These are phyloP conservation scores for Anthracocystis walkeri DNA, from an alignment of 1,284 basidiomycete genomes.

Conservation along the genomic window DNA sequence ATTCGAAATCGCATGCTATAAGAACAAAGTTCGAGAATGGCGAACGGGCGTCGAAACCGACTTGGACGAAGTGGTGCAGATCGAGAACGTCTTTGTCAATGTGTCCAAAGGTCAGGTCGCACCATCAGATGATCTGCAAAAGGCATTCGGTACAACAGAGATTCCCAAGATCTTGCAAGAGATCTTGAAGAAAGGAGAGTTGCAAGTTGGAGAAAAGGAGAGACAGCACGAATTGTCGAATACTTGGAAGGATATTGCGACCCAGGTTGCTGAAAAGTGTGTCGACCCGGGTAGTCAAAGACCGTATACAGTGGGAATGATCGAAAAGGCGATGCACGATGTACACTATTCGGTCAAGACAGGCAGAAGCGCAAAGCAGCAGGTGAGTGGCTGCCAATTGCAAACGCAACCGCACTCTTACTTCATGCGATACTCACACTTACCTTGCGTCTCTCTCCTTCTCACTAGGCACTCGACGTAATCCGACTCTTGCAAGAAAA, in stretches of 20 bases:
- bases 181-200: constrained; percentile 94
- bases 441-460: neutral
- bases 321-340: constrained; percentile 97
- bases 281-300: constrained; percentile 90
- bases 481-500: constrained; percentile 81
- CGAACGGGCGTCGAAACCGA: constrained; percentile 91
- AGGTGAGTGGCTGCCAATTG: neutral
- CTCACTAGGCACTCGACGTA: constrained; percentile 83
- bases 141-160: constrained; percentile 86
- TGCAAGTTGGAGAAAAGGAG: constrained; percentile 98
- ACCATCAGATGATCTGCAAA: constrained; percentile 87
- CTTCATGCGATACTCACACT: neutral
- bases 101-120: constrained; percentile 96
- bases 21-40: constrained; percentile 99
- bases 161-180: constrained; percentile 83
- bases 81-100: constrained; percentile 94
- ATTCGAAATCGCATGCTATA: constrained; percentile 99
- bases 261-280: constrained; percentile 91
- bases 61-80: constrained; percentile 95
- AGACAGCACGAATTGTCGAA: constrained; percentile 87
- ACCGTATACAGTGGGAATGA: constrained; percentile 93
- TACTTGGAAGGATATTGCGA: constrained; percentile 90
- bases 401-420: neutral
- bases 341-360: constrained; percentile 90
- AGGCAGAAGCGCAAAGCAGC: constrained; percentile 85